Evolutionary conservation across 169 alveolate species (phyloP), one percentile per base, ranked within the genome.

Genomic region (Plasmodium coatneyi): DNA sequence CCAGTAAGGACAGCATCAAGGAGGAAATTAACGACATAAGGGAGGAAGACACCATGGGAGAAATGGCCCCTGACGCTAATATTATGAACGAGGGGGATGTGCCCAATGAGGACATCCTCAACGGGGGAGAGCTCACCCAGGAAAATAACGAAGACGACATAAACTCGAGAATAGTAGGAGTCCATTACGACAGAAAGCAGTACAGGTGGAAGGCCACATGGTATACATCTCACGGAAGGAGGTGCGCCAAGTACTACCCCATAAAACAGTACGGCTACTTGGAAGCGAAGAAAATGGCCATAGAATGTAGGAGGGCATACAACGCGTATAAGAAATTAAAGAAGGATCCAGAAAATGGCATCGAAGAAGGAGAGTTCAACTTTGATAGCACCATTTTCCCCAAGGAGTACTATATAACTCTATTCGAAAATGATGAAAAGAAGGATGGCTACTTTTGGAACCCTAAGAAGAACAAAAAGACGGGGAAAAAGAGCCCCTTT

Each of bases 171-270:
- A 93, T 92, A 5, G 95, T 95, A 5, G 96, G 97, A 30, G 97
- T 96, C 2, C 96, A 95, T 54, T 96, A 92, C 70, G 97, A 96
- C 91, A 90, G 97, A 14, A 96, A 93, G 78, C 95, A 95, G 36
- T 83, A 96, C 56, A 84, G 97, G 25, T 96, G 97, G 97, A 96
- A 95, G 28, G 96, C 97, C n/a, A 92, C 95, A 12, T 96, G 96
- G 96, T 93, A 95, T 22, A 95, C 96, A 3, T 74, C 95, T 0
- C 96, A 96, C 46, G 97, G 97, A 14, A 95, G 96, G 43, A 87
- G 96, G 70, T 93, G 94, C 16, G 96, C 96, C 39, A 92, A 95
- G 36, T 96, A 95, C 49, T 96, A 95, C 83, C 96, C 96, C 25
- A 95, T 96, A 32, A 90, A 93, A 70, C 96, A 95, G 66, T 95